Evolutionary conservation across 257 asterid species (phyloP), one percentile per base, ranked within the genome.

Genomic region (Forsythia viridissima): DNA sequence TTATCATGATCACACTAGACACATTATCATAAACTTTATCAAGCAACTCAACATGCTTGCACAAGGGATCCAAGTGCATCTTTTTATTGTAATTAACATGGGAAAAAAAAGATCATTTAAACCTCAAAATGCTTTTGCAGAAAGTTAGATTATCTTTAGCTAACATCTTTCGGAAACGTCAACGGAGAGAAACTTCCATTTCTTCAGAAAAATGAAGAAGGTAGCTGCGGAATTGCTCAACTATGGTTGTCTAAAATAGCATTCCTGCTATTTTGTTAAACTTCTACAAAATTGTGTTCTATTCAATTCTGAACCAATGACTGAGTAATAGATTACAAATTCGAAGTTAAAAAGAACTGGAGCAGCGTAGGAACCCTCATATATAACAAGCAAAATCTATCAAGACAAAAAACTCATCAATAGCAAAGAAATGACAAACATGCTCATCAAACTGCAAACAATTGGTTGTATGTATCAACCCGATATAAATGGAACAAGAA

Each of bases 11-110:
- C 65, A 76, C 57, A 76, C 36, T 13, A 68, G 55, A 24, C 51
- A 71, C 30, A 71, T 70, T 21, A 24, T 71, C 59, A n/a, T 18
- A 10, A 9, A 71, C 13, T 43, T 39, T 70, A 52, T 52, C 12
- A 73, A 39, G 52, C 43, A 30, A 63, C 43, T 67, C 42, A 7
- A n/a, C 6, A 63, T 2, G 57, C 46, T 44, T 68, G 68, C 36
- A 12, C 16, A 69, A 79, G 61, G 75, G 75, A 73, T 80, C 79
- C 79, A 69, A 44, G 18, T 57, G 63, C 40, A 52, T 70, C 41
- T 70, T 40, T 51, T n/a, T 51, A 79, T 48, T 46, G 8, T n/a
- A 8, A 18, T 15, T 40, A 73, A 21, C 38, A 1, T 51, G 8
- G 59, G 3, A 15, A 30, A 30, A 0, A 30, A 30, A 30, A 30